phyloP scores from a whole-genome alignment of 805 yeast species.

The Blastobotrys attinorum region DNA sequence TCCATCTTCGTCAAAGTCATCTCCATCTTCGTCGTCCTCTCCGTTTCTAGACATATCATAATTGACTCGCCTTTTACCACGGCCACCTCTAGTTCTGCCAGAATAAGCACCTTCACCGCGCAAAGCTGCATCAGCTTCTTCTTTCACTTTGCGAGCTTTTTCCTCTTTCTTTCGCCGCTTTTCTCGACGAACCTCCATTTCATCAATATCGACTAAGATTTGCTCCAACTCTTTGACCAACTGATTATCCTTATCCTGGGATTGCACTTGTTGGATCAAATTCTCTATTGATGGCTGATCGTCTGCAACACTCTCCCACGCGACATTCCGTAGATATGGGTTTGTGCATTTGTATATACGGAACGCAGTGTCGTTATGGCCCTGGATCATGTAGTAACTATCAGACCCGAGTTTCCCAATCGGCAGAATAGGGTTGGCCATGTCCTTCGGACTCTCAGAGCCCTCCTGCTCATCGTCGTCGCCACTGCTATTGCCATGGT shows the following conservation, averaged over 20 bases:
- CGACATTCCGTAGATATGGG: conserved; percentile 24
- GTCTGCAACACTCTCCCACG: conserved; percentile 30
- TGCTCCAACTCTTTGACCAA: not conserved
- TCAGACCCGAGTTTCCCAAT: conserved; percentile 19
- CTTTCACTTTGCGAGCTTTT: conserved; percentile 10
- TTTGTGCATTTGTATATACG: conserved; percentile 28
- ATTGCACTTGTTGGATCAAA: conserved; percentile 10
- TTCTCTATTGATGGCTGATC: conserved; percentile 19
- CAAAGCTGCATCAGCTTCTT: conserved; percentile 16
- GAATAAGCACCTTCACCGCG: conserved; percentile 25
- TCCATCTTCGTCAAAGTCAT: conserved; percentile 6
- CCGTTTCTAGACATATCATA: conserved; percentile 12
- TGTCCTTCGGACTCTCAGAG: not conserved
- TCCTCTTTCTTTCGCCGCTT: conserved; percentile 9
- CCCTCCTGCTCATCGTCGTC: conserved; percentile 20
- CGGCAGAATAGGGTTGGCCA: conserved; percentile 5
- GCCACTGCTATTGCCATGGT: not conserved
- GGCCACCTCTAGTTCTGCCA: conserved; percentile 29
- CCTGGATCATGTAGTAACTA: conserved; percentile 21
- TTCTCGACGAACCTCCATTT: conserved; percentile 16
- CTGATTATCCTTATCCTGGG: not conserved
- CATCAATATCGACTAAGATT: not conserved
- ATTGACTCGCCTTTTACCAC: conserved; percentile 20
- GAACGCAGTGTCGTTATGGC: conserved; percentile 25
- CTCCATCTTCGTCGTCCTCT: conserved; percentile 5